phyloP scores from a whole-genome alignment of 805 yeast species.

The Saccharomycopsis malanga region DNA sequence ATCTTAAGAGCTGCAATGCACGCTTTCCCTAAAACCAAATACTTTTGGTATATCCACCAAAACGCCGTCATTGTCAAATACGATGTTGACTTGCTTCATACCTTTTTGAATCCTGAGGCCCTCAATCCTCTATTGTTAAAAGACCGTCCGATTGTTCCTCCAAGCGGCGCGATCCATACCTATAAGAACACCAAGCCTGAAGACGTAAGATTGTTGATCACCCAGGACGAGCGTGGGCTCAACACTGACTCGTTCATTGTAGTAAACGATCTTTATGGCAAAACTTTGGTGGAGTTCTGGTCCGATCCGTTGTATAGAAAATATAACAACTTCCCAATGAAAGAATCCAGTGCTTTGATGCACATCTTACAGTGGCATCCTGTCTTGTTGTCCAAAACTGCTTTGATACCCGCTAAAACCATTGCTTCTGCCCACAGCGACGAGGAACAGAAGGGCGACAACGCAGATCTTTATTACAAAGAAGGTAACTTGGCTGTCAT shows the following conservation, averaged over 20 bases:
- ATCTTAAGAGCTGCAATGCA: conserved; percentile 81
- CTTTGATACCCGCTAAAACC: conserved; percentile 59
- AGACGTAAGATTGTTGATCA: conserved; percentile 51
- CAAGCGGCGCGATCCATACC: conserved; percentile 60
- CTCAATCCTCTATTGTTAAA: conserved; percentile 57
- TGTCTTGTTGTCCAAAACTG: conserved; percentile 60
- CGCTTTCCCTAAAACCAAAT: conserved; percentile 86
- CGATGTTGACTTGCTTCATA: conserved; percentile 50
- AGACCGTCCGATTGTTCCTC: conserved; percentile 69
- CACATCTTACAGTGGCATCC: conserved; percentile 97
- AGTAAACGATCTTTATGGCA: conserved; percentile 56
- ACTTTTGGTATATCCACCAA: conserved; percentile 83
- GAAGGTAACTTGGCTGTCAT: conserved; percentile 63
- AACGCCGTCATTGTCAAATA: conserved; percentile 71
- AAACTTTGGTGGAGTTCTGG: conserved; percentile 74
- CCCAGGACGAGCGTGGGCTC: conserved; percentile 61
- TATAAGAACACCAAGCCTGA: conserved; percentile 51
- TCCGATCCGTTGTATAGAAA: conserved; percentile 61
- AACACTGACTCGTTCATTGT: conserved; percentile 69
- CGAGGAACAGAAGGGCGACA: conserved; percentile 30
- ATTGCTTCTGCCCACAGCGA: conserved; percentile 43
- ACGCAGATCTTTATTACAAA: conserved; percentile 44
- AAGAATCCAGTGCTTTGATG: conserved; percentile 63
- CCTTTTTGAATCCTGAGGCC: conserved; percentile 52
- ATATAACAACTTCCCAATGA: conserved; percentile 51